Evolutionary conservation across 2,329 filamentous ascomycete species (phyloP).

Genomic region (Penicillium sp.): DNA sequence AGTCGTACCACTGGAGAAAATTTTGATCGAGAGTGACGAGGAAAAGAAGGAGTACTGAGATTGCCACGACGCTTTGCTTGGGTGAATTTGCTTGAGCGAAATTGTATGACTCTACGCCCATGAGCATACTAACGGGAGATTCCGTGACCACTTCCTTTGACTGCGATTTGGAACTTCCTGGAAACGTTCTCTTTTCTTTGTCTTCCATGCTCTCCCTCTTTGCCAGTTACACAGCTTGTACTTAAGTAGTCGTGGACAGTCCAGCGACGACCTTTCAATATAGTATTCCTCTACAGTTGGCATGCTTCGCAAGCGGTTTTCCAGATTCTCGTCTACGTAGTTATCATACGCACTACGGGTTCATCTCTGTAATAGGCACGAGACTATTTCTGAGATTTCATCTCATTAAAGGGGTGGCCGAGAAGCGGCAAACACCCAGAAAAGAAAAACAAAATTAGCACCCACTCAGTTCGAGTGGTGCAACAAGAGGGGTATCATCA

Average conservation of each 20-base stretch:
- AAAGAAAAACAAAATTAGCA: not conserved
- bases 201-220: not conserved
- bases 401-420: not conserved
- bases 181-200: not conserved
- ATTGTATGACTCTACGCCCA: not conserved
- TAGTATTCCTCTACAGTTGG: not conserved
- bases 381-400: not conserved
- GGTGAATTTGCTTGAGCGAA: not conserved
- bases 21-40: not conserved
- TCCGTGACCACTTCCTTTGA: not conserved
- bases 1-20: not conserved
- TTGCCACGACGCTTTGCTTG: not conserved
- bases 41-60: not conserved
- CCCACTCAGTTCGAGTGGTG: not conserved
- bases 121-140: not conserved
- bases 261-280: not conserved
- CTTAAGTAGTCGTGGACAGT: not conserved
- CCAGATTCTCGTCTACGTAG: not conserved
- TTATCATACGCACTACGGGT: not conserved
- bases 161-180: not conserved
- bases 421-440: not conserved
- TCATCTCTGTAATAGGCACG: not conserved
- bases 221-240: not conserved
- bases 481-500: not conserved
- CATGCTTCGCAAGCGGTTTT: not conserved